phyloP scores from a whole-genome alignment of 768 basidiomycete species.

The Phanerodontia chrysosporium region DNA sequence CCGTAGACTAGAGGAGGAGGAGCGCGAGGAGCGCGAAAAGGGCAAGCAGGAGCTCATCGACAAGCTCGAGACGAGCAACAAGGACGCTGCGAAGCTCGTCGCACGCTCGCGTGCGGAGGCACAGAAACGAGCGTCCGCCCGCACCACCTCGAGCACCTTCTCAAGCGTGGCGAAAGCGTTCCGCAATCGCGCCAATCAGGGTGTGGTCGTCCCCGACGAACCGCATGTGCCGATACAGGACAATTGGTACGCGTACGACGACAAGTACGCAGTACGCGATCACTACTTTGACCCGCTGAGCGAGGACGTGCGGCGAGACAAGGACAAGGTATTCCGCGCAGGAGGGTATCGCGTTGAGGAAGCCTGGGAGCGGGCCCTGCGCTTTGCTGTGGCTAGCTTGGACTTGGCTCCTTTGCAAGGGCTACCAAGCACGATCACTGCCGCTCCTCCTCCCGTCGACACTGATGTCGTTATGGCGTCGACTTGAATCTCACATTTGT shows the following conservation, averaged over 20 bases:
- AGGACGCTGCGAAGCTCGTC: conserved; percentile 65
- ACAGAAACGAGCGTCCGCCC: conserved; percentile 55
- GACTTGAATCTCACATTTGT: neutral
- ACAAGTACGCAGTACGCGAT: conserved; percentile 50
- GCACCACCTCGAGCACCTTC: conserved; percentile 31
- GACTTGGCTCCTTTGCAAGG: conserved; percentile 47
- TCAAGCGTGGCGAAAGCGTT: conserved; percentile 35
- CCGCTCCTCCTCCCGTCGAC: conserved; percentile 15
- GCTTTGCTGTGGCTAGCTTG: conserved; percentile 68
- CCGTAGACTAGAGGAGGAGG: conserved; percentile 67
- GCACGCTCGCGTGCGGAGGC: conserved; percentile 65
- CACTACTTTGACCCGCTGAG: conserved; percentile 72
- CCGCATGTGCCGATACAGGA: conserved; percentile 80
- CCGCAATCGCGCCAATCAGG: conserved; percentile 61
- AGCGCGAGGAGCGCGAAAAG: conserved; percentile 72
- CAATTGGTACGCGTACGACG: conserved; percentile 71
- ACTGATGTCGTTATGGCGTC: conserved; percentile 45
- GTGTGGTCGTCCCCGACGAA: conserved; percentile 62
- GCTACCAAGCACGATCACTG: conserved; percentile 1
- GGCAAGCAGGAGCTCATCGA: conserved; percentile 74
- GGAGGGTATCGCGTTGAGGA: conserved; percentile 82
- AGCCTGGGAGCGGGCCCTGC: conserved; percentile 80
- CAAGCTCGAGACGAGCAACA: conserved; percentile 72
- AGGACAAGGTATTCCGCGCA: conserved; percentile 75
- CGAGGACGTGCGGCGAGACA: conserved; percentile 70